These are phyloP conservation scores for Emericellopsis cladophorae DNA, from an alignment of 2,329 filamentous ascomycete species.

Conservation along the genomic window DNA sequence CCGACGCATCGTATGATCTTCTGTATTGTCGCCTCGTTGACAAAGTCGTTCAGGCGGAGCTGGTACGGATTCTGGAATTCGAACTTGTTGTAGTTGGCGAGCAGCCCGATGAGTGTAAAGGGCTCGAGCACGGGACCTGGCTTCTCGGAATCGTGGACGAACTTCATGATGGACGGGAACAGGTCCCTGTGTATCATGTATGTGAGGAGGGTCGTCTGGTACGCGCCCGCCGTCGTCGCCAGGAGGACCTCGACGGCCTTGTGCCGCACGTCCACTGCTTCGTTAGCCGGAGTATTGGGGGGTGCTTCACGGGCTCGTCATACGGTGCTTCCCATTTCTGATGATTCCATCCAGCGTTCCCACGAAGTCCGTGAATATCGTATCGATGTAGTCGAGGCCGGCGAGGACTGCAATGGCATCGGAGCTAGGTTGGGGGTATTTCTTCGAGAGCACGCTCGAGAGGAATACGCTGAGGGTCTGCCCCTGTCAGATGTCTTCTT, in stretches of 20 bases:
- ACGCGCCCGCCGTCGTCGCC: constrained; percentile 81
- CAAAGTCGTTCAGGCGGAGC: constrained; percentile 83
- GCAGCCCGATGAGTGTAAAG: constrained; percentile 70
- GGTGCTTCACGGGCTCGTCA: constrained; percentile 14
- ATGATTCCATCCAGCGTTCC: constrained; percentile 72
- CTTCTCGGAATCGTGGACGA: constrained; percentile 67
- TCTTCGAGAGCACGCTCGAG: constrained; percentile 69
- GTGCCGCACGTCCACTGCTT: constrained; percentile 56
- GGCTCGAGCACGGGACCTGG: constrained; percentile 54
- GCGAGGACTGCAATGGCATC: constrained; percentile 86
- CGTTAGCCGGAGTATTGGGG: not conserved
- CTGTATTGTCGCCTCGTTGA: constrained; percentile 78
- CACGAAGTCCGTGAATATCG: constrained; percentile 80
- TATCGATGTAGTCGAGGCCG: constrained; percentile 79
- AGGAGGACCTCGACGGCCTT: constrained; percentile 74
- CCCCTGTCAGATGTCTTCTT: not conserved
- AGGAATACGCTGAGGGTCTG: constrained; percentile 88
- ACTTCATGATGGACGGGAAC: constrained; percentile 92
- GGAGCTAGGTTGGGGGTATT: constrained; percentile 88
- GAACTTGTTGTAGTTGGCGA: constrained; percentile 99
- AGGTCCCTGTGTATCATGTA: constrained; percentile 93
- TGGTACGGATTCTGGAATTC: constrained; percentile 97
- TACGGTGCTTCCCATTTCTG: constrained; percentile 59
- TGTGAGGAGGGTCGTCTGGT: constrained; percentile 84
- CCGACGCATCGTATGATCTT: constrained; percentile 72